Evolutionary conservation across 2,329 filamentous ascomycete genomes (phyloP), one percentile per base, ranked within the genome.

Genomic region (Aspergillus quadrilineatus): DNA sequence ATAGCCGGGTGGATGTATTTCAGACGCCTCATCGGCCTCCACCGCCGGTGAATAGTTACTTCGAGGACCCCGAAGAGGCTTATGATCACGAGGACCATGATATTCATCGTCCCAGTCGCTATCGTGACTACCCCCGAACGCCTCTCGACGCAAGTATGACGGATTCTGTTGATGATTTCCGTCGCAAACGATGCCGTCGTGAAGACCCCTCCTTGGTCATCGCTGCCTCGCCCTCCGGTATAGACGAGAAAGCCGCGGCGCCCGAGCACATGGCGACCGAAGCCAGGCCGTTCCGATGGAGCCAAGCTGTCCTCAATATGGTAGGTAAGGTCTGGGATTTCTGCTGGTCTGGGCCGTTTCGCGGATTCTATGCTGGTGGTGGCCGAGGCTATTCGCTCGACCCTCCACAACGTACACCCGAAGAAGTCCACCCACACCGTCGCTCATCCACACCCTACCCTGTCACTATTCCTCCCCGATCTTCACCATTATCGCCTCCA

Each of bases 311-410:
- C 6, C 71, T 78, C 46, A 73, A 71, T 32, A 69, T 74, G 4
- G 76, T 79, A 2, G 76, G 90, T 15, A 93, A 88, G 67, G 85
- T 96, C 0, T 92, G 90, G 83, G 84, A 92, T 63, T 94, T 96
- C 66, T 96, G 92, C 77, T 89, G 80, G 70, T 72, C 78, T 4
- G 77, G 70, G 26, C 84, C 89, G 0, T 95, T 97, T 67, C 82
- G 83, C 53, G 92, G 92, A 0, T 97, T 97, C 71, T 87, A 92
- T 60, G 91, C 92, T 10, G 93, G 92, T 6, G 90, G 89, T 3
- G 93, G 92, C 7, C 80, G 79, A 58, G 86, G 85, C 28, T 96
- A 92, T 67, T 77, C 82, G 6, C 76, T 90, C 63, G 70, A 78
- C 28, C 48, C 36, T 50, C 55, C 46, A 37, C 34, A 34, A 30